Conservation (phyloP, 306 rosid genomes). For the Vigna radiata region DNA sequence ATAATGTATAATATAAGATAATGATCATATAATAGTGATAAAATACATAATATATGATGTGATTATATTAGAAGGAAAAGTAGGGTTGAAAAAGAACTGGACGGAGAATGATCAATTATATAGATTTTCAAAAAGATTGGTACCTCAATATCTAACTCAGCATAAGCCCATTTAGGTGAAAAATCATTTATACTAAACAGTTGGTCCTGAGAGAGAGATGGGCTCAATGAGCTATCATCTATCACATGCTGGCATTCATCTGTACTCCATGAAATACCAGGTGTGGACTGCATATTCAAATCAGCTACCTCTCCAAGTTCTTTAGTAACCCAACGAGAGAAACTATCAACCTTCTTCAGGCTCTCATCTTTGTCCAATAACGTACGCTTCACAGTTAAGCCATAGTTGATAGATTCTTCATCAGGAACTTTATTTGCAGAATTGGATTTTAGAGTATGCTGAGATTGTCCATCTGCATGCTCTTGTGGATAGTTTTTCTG, state of each 20-base stretch:
- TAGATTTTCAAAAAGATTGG: conserved; percentile 6
- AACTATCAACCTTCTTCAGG: conserved; percentile 93
- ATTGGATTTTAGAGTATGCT: conserved; percentile 39
- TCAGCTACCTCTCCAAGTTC: conserved; percentile 84
- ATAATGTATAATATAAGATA: neutral
- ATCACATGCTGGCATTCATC: conserved; percentile 70
- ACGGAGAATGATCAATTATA: neutral
- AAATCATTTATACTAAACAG: conserved; percentile 76
- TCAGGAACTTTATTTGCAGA: conserved; percentile 49
- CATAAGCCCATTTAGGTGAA: conserved; percentile 81
- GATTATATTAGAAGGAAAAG: neutral
- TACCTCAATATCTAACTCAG: conserved; percentile 81
- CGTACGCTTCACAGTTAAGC: conserved; percentile 61
- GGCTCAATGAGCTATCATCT: conserved; percentile 80
- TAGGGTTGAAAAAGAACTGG: neutral
- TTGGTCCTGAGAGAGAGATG: conserved; percentile 90
- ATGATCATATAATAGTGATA: neutral
- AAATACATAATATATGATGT: neutral
- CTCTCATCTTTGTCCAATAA: conserved; percentile 70
- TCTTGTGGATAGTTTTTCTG: conserved; percentile 49
- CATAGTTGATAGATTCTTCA: conserved; percentile 62
- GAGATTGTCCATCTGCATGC: conserved; percentile 54
- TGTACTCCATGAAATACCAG: conserved; percentile 83
- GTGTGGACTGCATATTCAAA: conserved; percentile 76
- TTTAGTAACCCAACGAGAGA: conserved; percentile 80